A percentile compares a stretch with the other conserved stretches of the same genome.
phyloP scores from a whole-genome alignment of 495 filamentous ascomycete genomes.

The Xylaria venustula region DNA sequence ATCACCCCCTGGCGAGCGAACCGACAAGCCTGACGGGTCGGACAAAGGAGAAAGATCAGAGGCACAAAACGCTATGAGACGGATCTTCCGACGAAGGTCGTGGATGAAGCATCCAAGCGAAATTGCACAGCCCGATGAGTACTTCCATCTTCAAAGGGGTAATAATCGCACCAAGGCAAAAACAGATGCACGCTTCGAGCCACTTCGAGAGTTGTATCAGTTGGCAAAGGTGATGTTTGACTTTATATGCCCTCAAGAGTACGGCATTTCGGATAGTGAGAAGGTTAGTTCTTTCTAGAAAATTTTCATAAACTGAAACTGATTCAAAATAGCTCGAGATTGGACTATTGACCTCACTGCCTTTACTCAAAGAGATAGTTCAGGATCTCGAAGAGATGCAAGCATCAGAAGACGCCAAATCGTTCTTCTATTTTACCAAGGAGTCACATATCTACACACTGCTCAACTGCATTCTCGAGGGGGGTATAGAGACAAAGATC shows the following conservation, averaged over 20 bases:
- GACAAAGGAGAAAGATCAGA: slow-evolving; percentile 26
- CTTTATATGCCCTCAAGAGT: slow-evolving; percentile 97
- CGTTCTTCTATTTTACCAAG: slow-evolving; percentile 98
- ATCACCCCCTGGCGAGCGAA: slow-evolving; percentile 20
- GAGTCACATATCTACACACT: slow-evolving; percentile 98
- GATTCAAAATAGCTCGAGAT: slow-evolving; percentile 67
- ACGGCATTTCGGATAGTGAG: slow-evolving; percentile 89
- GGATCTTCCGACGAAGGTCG: slow-evolving; percentile 52
- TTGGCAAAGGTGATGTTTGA: slow-evolving; percentile 94
- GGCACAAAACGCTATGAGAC: slow-evolving; percentile 42
- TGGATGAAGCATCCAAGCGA: slow-evolving; percentile 45
- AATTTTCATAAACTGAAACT: background rate
- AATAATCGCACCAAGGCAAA: slow-evolving; percentile 76
- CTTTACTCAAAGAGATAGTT: slow-evolving; percentile 92
- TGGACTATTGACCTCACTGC: slow-evolving; percentile 87
- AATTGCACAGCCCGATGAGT: slow-evolving; percentile 58
- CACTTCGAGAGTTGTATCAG: slow-evolving; percentile 87
- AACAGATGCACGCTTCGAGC: slow-evolving; percentile 78
- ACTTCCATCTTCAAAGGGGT: slow-evolving; percentile 84
- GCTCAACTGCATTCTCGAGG: slow-evolving; percentile 95
- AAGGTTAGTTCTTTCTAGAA: slow-evolving; percentile 49
- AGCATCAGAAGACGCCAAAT: slow-evolving; percentile 87
- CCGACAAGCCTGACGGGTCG: slow-evolving; percentile 27
- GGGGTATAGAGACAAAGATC: slow-evolving; percentile 88
- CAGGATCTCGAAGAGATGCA: slow-evolving; percentile 96